phyloP scores from a whole-genome alignment of 2,329 filamentous ascomycete species.

The Trichophyton simii region DNA sequence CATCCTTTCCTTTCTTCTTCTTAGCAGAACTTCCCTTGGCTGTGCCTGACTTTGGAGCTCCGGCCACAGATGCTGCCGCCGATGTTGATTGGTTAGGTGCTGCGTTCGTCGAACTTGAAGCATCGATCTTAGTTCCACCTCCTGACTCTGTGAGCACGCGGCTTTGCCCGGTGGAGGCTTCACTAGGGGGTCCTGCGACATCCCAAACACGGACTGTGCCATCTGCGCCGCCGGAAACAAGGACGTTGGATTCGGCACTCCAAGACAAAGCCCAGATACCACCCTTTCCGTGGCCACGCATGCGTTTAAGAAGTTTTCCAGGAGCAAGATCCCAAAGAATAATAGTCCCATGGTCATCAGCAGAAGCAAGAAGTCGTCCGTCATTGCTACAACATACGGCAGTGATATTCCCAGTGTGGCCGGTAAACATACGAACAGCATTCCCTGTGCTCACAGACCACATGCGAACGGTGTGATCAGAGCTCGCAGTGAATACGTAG shows the following conservation, averaged over 20 bases:
- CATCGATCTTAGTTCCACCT: slow-evolving; percentile 40
- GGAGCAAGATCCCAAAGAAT: slow-evolving; percentile 89
- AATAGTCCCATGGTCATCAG: slow-evolving; percentile 77
- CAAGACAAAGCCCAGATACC: slow-evolving; percentile 90
- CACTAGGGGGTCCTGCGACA: slow-evolving; percentile 57
- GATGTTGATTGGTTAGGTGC: slow-evolving; percentile 27
- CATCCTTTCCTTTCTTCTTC: slow-evolving; percentile 75
- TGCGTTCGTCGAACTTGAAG: slow-evolving; percentile 30
- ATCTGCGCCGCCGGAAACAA: slow-evolving; percentile 83
- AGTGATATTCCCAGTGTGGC: slow-evolving; percentile 78
- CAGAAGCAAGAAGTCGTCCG: slow-evolving; percentile 82
- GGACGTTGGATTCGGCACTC: slow-evolving; percentile 79
- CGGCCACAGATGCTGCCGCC: slow-evolving; percentile 29
- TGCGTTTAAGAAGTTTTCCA: slow-evolving; percentile 76
- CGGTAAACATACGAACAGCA: slow-evolving; percentile 81
- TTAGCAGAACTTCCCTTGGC: slow-evolving; percentile 13
- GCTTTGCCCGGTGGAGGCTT: slow-evolving; percentile 44
- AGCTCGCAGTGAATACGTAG: slow-evolving; percentile 86
- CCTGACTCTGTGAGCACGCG: slow-evolving; percentile 40
- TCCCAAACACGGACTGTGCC: slow-evolving; percentile 93
- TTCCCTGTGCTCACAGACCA: slow-evolving; percentile 84
- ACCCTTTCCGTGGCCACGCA: slow-evolving; percentile 83
- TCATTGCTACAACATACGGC: slow-evolving; percentile 74
- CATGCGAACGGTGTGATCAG: slow-evolving; percentile 92
- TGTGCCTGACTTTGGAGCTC: not conserved